Conservation (phyloP, 495 filamentous ascomycete genomes). For the Beverwykella pulmonaria region DNA sequence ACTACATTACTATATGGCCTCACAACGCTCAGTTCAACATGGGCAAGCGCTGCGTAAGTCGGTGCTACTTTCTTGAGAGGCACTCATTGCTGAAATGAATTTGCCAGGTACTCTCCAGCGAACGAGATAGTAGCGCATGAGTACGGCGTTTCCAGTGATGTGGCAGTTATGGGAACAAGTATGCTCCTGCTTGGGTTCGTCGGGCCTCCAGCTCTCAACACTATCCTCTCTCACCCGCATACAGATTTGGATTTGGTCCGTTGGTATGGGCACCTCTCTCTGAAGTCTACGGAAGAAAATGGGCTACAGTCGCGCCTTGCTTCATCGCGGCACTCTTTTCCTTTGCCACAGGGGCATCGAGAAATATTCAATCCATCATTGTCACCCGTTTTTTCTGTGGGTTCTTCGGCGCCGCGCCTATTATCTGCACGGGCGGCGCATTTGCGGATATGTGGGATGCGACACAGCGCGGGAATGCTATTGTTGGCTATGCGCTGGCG, state of each 20-base stretch:
- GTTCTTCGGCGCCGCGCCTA: slow-evolving; percentile 67
- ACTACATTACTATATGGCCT: no score
- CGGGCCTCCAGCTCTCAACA: no score
- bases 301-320: slow-evolving; percentile 61
- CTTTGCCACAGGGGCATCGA: slow-evolving; percentile 64
- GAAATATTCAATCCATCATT: slow-evolving; percentile 74
- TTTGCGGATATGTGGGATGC: slow-evolving; percentile 35
- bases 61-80: no score
- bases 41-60: no score
- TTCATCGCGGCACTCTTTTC: slow-evolving; percentile 66
- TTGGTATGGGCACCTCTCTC: slow-evolving; percentile 67
- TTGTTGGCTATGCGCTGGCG: slow-evolving; percentile 13
- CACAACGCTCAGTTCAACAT: no score
- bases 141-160: no score
- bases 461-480: slow-evolving; percentile 17
- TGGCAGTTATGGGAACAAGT: no score
- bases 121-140: no score
- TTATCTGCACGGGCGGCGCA: slow-evolving; percentile 56
- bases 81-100: no score
- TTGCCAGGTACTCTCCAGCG: no score
- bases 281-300: slow-evolving; percentile 62
- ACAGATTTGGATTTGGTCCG: slow-evolving; percentile 61
- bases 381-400: slow-evolving; percentile 73
- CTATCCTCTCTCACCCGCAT: no score
- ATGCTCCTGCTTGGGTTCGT: no score